Evolutionary conservation across 306 rosid genomes (phyloP).

Genomic region (Malus domestica): DNA sequence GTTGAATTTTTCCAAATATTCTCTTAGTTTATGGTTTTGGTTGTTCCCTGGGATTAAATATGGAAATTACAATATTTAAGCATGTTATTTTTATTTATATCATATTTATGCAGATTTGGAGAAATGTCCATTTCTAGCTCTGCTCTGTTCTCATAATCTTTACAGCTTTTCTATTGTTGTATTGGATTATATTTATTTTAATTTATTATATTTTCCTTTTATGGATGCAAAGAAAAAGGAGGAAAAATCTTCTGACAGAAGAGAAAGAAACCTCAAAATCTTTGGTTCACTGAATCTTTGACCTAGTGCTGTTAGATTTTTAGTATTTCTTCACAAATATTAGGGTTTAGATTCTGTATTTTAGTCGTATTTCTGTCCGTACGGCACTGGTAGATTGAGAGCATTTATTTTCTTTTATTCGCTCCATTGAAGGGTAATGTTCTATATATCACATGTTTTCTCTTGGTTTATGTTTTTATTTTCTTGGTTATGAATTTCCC

Average conservation of each 20-base stretch:
- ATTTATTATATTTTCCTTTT: constrained; percentile 5
- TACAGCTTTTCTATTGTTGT: constrained; percentile 5
- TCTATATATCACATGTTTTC: neutral
- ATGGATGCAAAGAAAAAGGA: neutral
- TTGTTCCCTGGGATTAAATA: neutral
- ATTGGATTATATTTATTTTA: neutral
- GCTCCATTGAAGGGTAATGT: neutral
- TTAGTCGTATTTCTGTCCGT: neutral
- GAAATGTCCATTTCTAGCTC: constrained; percentile 9
- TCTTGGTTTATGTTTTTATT: neutral
- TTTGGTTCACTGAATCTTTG: constrained; percentile 5
- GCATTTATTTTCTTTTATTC: neutral
- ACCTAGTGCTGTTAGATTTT: neutral
- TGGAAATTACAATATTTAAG: neutral
- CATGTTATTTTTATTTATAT: neutral
- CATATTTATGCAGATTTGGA: constrained; percentile 16
- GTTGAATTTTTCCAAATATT: neutral
- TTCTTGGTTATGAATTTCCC: neutral
- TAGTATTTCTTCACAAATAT: neutral
- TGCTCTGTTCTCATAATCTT: constrained; percentile 1
- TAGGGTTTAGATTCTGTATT: neutral
- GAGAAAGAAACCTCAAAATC: neutral
- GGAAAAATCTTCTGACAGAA: constrained; percentile 1
- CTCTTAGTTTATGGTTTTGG: neutral
- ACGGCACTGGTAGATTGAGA: neutral